These are phyloP conservation scores for Nitzschia sp. DNA, from an alignment of 108 stramenopile species.

Conservation along the genomic window DNA sequence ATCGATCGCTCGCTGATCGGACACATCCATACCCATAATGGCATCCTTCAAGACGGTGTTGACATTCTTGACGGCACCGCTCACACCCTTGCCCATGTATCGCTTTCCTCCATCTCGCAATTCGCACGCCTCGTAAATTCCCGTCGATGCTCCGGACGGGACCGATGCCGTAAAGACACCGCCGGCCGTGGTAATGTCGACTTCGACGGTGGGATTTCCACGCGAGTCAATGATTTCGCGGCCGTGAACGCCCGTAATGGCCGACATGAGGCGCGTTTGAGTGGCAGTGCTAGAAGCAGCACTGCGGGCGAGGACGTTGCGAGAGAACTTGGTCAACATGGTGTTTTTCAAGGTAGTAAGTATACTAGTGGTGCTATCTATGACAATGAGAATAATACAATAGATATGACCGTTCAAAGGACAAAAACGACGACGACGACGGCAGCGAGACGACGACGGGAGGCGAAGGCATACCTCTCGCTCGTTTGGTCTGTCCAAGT, in stretches of 20 bases:
- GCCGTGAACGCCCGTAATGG: conserved; percentile 90
- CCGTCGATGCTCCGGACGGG: conserved; percentile 98
- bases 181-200: conserved; percentile 82
- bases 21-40: conserved; percentile 92
- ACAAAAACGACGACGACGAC: too few species aligned
- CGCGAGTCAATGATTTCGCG: conserved; percentile 99
- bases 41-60: conserved; percentile 90
- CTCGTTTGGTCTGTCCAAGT: too few species aligned
- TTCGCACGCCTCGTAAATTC: conserved; percentile 95
- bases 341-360: too few species aligned
- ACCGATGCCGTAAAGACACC: conserved; percentile 90
- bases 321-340: conserved; percentile 43
- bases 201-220: conserved; percentile 99
- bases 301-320: conserved; percentile 26
- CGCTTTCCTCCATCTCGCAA: conserved; percentile 97
- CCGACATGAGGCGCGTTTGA: conserved; percentile 39
- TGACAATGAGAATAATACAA: neutral
- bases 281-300: conserved; percentile 18
- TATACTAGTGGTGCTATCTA: too few species aligned
- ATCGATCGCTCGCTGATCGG: conserved; percentile 93
- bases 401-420: neutral
- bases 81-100: conserved; percentile 98
- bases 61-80: conserved; percentile 93
- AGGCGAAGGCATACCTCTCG: too few species aligned
- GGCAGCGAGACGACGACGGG: too few species aligned